These are phyloP conservation scores for Penicillium sp. DNA, from an alignment of 2,329 filamentous ascomycete species.

Conservation along the genomic window DNA sequence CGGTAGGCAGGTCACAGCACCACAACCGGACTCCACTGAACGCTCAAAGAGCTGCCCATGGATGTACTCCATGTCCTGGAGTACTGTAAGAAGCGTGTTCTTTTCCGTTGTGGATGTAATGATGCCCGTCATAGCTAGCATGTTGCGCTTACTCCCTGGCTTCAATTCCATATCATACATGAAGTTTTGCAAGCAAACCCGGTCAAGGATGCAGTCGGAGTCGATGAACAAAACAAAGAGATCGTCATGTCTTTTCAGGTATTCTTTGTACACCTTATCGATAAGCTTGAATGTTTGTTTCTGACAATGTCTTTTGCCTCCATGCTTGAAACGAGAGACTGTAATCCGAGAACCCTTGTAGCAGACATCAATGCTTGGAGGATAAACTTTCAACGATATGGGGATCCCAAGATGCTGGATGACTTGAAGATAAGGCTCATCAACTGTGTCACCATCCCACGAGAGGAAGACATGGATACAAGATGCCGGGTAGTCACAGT, in stretches of 20 bases:
- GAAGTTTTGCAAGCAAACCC: conserved; percentile 91
- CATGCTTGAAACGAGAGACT: conserved; percentile 87
- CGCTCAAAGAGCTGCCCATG: conserved; percentile 96
- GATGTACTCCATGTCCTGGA: conserved; percentile 98
- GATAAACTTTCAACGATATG: conserved; percentile 69
- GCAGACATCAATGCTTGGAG: conserved; percentile 84
- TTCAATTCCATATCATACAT: conserved; percentile 99
- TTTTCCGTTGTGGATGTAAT: conserved; percentile 92
- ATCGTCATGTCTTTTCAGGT: conserved; percentile 84
- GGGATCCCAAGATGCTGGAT: conserved; percentile 83
- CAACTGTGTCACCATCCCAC: conserved; percentile 86
- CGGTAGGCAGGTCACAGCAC: conserved; percentile 89
- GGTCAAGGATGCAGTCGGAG: conserved; percentile 92
- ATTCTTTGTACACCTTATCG: conserved; percentile 85
- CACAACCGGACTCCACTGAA: conserved; percentile 91
- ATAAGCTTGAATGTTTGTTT: conserved; percentile 92
- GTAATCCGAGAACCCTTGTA: conserved; percentile 84
- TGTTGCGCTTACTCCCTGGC: conserved; percentile 85
- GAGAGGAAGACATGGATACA: conserved; percentile 95
- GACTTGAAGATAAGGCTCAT: conserved; percentile 84
- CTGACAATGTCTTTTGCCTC: conserved; percentile 91
- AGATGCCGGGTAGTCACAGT: conserved; percentile 87
- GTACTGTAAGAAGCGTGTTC: conserved; percentile 82
- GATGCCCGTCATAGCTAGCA: conserved; percentile 96
- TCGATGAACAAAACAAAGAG: conserved; percentile 96